phyloP scores from a whole-genome alignment of 352 stramenopile species.

The Globisporangium apiculatum region DNA sequence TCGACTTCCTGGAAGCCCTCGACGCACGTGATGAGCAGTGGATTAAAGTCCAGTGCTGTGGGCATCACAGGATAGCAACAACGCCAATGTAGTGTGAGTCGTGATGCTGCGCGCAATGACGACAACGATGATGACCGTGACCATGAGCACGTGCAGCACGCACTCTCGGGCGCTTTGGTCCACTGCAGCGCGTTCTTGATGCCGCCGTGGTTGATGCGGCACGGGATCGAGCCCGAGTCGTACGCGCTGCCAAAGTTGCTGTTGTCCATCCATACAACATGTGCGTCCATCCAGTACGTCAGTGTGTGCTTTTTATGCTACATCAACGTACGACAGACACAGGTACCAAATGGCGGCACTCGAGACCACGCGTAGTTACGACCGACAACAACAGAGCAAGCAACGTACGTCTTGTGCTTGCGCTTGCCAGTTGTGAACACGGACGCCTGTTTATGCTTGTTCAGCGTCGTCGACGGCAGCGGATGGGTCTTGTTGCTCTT shows the following conservation, averaged over 20 bases:
- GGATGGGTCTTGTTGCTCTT: conserved; percentile 15
- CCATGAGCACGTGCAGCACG: conserved; percentile 3
- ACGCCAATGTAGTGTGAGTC: too few species aligned
- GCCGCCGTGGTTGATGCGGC: conserved; percentile 71
- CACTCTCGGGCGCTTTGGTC: conserved; percentile 56
- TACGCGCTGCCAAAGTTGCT: conserved; percentile 71
- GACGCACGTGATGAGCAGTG: conserved; percentile 60
- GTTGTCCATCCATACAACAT: too few species aligned
- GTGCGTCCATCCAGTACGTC: background rate
- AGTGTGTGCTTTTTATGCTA: background rate
- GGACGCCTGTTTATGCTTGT: conserved; percentile 72
- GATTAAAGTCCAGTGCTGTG: conserved; percentile 50
- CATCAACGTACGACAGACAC: too few species aligned
- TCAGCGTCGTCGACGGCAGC: conserved; percentile 44
- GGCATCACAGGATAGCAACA: background rate
- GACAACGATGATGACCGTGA: background rate
- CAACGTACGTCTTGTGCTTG: conserved; percentile 65
- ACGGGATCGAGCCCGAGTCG: conserved; percentile 60
- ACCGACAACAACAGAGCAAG: too few species aligned
- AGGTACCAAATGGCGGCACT: too few species aligned
- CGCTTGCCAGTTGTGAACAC: conserved; percentile 67
- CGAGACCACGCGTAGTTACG: too few species aligned
- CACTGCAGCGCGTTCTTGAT: conserved; percentile 73
- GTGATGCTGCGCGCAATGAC: too few species aligned
- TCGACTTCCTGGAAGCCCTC: conserved; percentile 71